Base-by-base conservation (phyloP, 2,329 filamentous ascomycete species). In the Talaromyces verruculosus region DNA sequence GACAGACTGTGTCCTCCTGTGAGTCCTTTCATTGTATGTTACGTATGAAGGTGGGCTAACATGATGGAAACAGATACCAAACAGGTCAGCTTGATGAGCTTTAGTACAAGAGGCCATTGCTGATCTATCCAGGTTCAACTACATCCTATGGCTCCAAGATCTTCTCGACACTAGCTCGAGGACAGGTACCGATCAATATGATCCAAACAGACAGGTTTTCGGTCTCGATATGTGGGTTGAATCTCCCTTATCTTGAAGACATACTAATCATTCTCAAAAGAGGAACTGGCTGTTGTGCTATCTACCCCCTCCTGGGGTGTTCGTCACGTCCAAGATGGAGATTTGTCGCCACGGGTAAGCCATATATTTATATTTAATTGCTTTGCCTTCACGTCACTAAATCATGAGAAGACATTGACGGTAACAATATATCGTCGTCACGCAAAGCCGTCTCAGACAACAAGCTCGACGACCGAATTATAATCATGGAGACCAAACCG, bases 1-100 rank as follows among this genome's bases (percentile, higher is more conserved):
- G 88, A 97, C 76, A 84, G 94, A 25, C 83, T 99, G 0, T 98
- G 94, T 74, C 95, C 94, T 13, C 92, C 93, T 1, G 91, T 96
- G 75, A 72, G 82, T 30, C 22, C 30, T n/a, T 25, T 28, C 53
- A 35, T 22, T 39, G 37, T 30, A 25, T 19, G 11, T 25, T 19
- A 28, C 15, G 13, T 17, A 53, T 28, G 47, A n/a, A 17, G 22
- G 15, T 28, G 25, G 8, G 47, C 15, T 53, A 53, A 53, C 25
- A 10, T 7, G 22, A 33, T 43, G 3, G 3, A 19, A 7, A 13
- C 62, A 83, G 80, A 76, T 83, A 5, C 81, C 81, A 4, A 82
- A 82, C 66, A 79, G 81, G 33, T 35, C 33, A 35, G 33, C 8
- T 35, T 35, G 33, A 11, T 35, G 8, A 35, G 33, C 10, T 35